Conservation (phyloP, 345 rosid genomes). For the Citrus trifoliata region DNA sequence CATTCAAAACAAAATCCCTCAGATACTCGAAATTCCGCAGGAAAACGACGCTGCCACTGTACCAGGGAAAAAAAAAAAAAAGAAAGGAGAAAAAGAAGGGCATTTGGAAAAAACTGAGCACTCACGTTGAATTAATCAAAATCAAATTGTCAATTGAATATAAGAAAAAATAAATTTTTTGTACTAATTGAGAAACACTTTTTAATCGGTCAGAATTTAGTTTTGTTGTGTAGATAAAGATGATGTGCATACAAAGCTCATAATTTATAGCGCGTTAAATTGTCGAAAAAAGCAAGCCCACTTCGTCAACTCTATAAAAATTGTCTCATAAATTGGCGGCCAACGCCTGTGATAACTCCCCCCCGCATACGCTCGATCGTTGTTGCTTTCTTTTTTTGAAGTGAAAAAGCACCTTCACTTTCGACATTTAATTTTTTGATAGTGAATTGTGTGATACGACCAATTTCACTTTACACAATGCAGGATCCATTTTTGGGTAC, state of each 20-base stretch:
- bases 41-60: background rate
- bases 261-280: background rate
- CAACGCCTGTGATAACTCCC: background rate
- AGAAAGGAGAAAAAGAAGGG: background rate
- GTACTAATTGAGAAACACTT: background rate
- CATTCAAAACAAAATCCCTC: background rate
- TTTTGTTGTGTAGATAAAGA: background rate
- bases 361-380: background rate
- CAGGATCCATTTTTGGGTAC: background rate
- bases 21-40: background rate
- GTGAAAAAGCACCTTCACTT: background rate
- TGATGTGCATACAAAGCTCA: background rate
- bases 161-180: background rate
- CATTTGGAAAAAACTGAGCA: background rate
- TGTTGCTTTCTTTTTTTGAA: background rate
- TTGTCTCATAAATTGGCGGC: constrained; percentile 6
- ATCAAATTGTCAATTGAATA: background rate
- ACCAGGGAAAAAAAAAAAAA: too few relatives aligned
- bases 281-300: constrained; percentile 11
- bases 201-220: background rate
- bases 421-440: background rate
- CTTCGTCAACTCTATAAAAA: background rate
- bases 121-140: background rate
- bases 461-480: background rate
- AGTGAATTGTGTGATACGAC: background rate